These are phyloP conservation scores for Alternaria gansuensis DNA, from an alignment of 2,329 filamentous ascomycete species.

Conservation along the genomic window DNA sequence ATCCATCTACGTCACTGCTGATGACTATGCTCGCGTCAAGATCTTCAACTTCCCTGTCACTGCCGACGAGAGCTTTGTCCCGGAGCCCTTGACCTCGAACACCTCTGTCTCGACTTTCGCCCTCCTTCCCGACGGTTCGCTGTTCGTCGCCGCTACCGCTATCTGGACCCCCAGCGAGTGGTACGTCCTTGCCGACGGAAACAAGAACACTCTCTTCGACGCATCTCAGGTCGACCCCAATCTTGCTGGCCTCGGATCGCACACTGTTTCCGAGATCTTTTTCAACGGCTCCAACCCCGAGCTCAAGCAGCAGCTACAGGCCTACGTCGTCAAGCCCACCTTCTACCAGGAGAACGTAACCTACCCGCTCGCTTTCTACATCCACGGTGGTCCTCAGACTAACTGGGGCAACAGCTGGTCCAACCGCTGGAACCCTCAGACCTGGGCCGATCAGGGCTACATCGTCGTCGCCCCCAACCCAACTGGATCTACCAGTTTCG, in stretches of 20 bases:
- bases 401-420: conserved; percentile 79
- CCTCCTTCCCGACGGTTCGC: conserved; percentile 68
- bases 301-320: conserved; percentile 68
- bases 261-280: conserved; percentile 75
- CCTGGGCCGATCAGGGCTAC: conserved; percentile 88
- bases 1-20: conserved; percentile 47
- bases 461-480: conserved; percentile 84
- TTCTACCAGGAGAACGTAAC: conserved; percentile 74
- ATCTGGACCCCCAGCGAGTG: conserved; percentile 49
- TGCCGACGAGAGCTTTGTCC: conserved; percentile 61
- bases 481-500: conserved; percentile 85
- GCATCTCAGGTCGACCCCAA: conserved; percentile 71
- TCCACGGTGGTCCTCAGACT: conserved; percentile 84
- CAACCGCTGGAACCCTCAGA: conserved; percentile 83
- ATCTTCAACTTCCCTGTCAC: conserved; percentile 70
- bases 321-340: conserved; percentile 69
- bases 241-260: conserved; percentile 69
- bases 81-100: conserved; percentile 56
- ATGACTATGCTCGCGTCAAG: conserved; percentile 46
- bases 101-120: conserved; percentile 53
- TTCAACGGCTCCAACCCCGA: conserved; percentile 68
- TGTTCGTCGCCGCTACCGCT: conserved; percentile 50
- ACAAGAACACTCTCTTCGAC: conserved; percentile 60
- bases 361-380: conserved; percentile 79
- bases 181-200: conserved; percentile 41